Conservation (phyloP, 768 basidiomycete species). For the Pholiota molesta region DNA sequence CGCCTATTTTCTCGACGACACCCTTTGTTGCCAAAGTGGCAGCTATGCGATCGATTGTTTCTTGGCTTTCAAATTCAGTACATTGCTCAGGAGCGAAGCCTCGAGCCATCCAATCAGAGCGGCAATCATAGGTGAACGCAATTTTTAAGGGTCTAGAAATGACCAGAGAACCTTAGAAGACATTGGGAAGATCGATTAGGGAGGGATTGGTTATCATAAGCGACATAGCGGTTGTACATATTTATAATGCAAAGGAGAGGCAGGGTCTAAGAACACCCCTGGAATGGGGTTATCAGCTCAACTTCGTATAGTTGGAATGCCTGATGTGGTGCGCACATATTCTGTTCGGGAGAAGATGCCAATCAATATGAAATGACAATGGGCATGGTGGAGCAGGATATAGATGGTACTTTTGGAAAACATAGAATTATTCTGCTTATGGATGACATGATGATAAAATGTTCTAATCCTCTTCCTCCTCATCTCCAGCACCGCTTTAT, state of each 20-base stretch:
- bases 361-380: neutral
- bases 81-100: constrained; percentile 23
- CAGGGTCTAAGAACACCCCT: constrained; percentile 25
- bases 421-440: neutral
- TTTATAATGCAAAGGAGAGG: constrained; percentile 19
- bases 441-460: constrained; percentile 5
- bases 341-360: no score
- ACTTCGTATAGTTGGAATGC: neutral
- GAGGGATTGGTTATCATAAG: no score
- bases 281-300: neutral
- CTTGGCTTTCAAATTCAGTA: constrained; percentile 22
- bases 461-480: constrained; percentile 37
- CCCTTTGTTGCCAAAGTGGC: constrained; percentile 29
- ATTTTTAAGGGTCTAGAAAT: constrained; percentile 13
- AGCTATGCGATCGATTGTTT: constrained; percentile 23
- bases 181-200: no score
- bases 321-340: neutral
- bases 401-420: neutral
- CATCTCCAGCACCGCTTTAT: constrained; percentile 35
- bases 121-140: constrained; percentile 22
- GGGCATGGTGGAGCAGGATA: neutral
- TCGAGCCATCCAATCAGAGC: constrained; percentile 19
- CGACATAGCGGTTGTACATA: no score
- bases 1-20: constrained; percentile 25
- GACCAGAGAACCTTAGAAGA: no score